Evolutionary conservation across 2,329 filamentous ascomycete species (phyloP), one percentile per base, ranked within the genome.

Genomic region (Fulvia fulva): DNA sequence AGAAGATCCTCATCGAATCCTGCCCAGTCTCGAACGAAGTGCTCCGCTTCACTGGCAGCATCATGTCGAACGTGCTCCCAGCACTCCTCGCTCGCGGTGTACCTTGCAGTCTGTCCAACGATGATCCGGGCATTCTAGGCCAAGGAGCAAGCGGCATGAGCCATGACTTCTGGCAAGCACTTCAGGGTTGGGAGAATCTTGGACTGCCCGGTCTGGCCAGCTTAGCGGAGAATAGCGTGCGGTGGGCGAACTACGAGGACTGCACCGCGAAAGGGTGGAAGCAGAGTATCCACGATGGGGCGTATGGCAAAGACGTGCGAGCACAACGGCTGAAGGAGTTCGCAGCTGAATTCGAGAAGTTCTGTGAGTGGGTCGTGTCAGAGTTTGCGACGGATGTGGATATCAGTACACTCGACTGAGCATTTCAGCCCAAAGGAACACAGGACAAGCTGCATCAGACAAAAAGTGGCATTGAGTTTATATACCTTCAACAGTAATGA

Each of bases 21-120:
- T 97, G 92, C 72, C 92, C 92, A 0, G 91, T 96, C 59, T 91
- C 87, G 14, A 96, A 96, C 74, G 91, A 96, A 72, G 87, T 95
- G 1, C 81, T 96, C 9, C 83, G 91, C 0, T 83, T 96, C 19
- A 90, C 89, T 56, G 83, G 85, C 58, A 89, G 85, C 44, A 87
- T 95, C 69, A 83, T 87, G 74, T 82, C 84, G 1, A 91, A 96
- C 70, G 87, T 91, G 0, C 80, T 97, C 0, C 92, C 92, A 0
- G 89, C 91, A 0, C 81, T 97, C 0, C 80, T 97, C 3, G 87
- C 93, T 0, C 85, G 91, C 45, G 93, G 93, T 25, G 90, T 97
- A 1, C 74, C 89, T 5, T 93, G 91, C 68, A 85, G 87, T 11
- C 82, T 99, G 9, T 91, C 87, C 77, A 96, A 96, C 70, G 93